Evolutionary conservation across 257 asterid genomes (phyloP), one percentile per base, ranked within the genome.

Genomic region (Perilla frutescens): DNA sequence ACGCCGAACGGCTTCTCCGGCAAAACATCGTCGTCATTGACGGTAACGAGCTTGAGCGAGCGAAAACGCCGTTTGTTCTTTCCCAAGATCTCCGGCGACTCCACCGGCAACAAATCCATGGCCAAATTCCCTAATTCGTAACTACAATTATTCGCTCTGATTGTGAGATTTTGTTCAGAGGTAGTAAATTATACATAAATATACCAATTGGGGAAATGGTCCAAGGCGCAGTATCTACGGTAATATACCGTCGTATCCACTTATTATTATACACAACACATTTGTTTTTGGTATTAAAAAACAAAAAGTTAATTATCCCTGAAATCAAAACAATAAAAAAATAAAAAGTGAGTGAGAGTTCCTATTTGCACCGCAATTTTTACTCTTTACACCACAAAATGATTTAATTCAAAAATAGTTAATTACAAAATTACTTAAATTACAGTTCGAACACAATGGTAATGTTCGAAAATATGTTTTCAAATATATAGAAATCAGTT

Each of bases 51-150:
- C 81, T 93, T 93, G 77, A 93, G 80, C 20, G 97, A 93, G 53
- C 97, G 91, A 79, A 93, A 89, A 20, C 96, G 84, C 66, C 81
- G 91, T 57, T 92, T 92, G 71, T 64, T 86, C 84, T 81, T 83
- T 60, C 66, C 78, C 81, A 79, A 29, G 75, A 84, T 81, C 88
- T 71, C 88, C 57, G 92, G 83, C 62, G 91, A 70, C 72, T 90
- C 98, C 14, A 70, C 91, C 72, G 96, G 85, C 45, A 89, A 71
- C 83, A 92, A 92, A 85, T 92, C 97, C 98, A 92, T 92, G 66
- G 62, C 57, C 47, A 39, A 55, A 43, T 80, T 53, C 15, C 36
- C 53, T 13, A 56, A 69, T 57, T 66, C 47, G 5, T 43, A 1
- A 14, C 34, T 43, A 1, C 1, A 12, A 29, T 20, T 12, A 31